Conservation (phyloP, 805 yeast species). For the Starmerella kuoi region DNA sequence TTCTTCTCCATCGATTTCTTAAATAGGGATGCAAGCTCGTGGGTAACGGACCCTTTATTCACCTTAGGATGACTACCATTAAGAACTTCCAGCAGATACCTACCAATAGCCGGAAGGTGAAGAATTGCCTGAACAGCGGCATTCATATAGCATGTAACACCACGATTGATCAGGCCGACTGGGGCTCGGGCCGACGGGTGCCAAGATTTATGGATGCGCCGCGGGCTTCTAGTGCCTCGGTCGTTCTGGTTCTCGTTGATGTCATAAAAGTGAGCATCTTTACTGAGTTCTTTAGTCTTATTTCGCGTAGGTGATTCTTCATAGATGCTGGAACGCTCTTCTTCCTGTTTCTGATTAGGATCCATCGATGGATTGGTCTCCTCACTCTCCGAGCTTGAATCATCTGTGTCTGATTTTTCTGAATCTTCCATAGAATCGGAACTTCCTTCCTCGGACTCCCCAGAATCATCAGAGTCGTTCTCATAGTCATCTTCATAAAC, state of each 20-base stretch:
- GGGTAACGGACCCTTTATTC: constrained; percentile 22
- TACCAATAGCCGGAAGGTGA: constrained; percentile 83
- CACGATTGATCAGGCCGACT: constrained; percentile 73
- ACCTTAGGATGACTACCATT: constrained; percentile 36
- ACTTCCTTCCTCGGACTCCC: not conserved
- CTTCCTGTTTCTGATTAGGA: not conserved
- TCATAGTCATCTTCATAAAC: not conserved
- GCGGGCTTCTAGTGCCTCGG: constrained; percentile 49
- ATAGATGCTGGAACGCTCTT: too few relatives aligned
- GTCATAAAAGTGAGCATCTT: constrained; percentile 34
- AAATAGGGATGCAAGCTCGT: constrained; percentile 26
- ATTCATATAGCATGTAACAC: constrained; percentile 94
- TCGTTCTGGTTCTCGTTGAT: constrained; percentile 48
- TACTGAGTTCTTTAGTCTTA: not conserved
- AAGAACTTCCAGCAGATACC: constrained; percentile 59
- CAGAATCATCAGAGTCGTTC: not conserved
- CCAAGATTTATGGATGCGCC: constrained; percentile 59
- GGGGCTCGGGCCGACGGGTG: constrained; percentile 35
- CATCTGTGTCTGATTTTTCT: constrained; percentile 7
- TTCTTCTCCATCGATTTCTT: constrained; percentile 25
- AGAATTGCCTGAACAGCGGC: constrained; percentile 84
- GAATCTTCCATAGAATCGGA: constrained; percentile 5
- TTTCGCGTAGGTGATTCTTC: not conserved
- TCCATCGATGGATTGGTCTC: not conserved
- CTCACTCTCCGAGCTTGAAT: not conserved